Percentiles rank a stretch among this genome's conserved stretches.
These are phyloP conservation scores for Amanita brunnescens DNA, from an alignment of 768 basidiomycete species.

Conservation along the genomic window DNA sequence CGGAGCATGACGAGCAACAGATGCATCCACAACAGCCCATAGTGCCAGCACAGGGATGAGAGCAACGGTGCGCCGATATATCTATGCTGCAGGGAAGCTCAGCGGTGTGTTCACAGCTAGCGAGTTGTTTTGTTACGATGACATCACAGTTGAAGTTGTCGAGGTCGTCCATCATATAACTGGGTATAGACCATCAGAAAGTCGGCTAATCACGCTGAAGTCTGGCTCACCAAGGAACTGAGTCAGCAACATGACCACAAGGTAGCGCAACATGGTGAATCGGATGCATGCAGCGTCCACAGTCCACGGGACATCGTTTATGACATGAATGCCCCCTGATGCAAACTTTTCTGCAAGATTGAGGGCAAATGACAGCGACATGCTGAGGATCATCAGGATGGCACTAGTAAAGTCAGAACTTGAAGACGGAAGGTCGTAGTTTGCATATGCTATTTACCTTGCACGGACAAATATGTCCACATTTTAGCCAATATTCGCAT, in stretches of 20 bases:
- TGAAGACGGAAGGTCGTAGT: neutral
- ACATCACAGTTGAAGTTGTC: conserved; percentile 33
- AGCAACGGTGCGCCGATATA: conserved; percentile 30
- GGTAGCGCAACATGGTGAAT: conserved; percentile 40
- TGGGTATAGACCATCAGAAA: conserved; percentile 15
- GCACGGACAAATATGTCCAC: conserved; percentile 59
- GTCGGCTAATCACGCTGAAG: neutral
- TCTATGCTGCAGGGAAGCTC: conserved; percentile 39
- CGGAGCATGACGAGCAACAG: conserved; percentile 40
- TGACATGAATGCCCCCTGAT: conserved; percentile 49
- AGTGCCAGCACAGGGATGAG: conserved; percentile 28
- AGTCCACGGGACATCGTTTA: conserved; percentile 39
- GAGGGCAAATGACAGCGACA: conserved; percentile 33
- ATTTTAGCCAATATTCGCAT: conserved; percentile 43
- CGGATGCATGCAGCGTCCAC: conserved; percentile 44
- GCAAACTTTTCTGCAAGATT: conserved; percentile 45
- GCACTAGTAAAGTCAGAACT: conserved; percentile 33
- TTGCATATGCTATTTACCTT: conserved; percentile 31
- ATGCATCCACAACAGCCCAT: conserved; percentile 46
- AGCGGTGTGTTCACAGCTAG: conserved; percentile 45
- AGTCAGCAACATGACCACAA: conserved; percentile 42
- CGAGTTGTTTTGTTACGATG: conserved; percentile 34
- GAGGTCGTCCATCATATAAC: conserved; percentile 37
- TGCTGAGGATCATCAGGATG: conserved; percentile 55
- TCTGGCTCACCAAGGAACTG: conserved; percentile 40